Evolutionary conservation across 2,329 filamentous ascomycete species (phyloP).

Genomic region (Pseudogymnoascus sp.): DNA sequence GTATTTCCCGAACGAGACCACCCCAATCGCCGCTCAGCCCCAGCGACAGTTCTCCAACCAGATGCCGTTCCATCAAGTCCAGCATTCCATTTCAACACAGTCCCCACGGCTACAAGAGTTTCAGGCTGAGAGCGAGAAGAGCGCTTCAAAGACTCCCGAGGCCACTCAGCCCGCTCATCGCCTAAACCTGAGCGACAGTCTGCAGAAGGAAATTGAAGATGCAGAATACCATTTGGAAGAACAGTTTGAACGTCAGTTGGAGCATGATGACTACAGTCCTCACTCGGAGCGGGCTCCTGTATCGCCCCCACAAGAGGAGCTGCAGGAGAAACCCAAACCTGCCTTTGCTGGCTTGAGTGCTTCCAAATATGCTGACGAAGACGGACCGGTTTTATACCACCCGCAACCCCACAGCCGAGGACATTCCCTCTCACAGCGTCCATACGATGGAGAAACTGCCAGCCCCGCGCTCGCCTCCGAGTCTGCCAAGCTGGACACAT

Average conservation of each 20-base stretch:
- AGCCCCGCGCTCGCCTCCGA: conserved; percentile 23
- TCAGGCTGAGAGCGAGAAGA: conserved; percentile 58
- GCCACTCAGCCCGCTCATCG: conserved; percentile 46
- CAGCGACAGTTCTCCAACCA: conserved; percentile 49
- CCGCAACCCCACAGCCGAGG: conserved; percentile 66
- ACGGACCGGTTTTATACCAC: conserved; percentile 56
- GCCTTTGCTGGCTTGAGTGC: conserved; percentile 18
- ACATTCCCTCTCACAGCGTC: conserved; percentile 61
- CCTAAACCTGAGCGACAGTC: conserved; percentile 66
- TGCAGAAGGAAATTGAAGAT: conserved; percentile 79
- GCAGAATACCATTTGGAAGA: conserved; percentile 79
- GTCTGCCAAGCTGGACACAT: conserved; percentile 38
- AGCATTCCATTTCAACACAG: conserved; percentile 32
- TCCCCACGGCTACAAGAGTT: conserved; percentile 62
- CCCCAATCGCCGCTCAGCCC: conserved; percentile 23
- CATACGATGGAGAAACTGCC: conserved; percentile 50
- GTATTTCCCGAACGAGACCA: conserved; percentile 22
- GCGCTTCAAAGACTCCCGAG: conserved; percentile 46
- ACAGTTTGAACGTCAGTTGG: conserved; percentile 67
- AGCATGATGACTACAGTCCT: conserved; percentile 69
- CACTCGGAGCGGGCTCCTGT: conserved; percentile 32
- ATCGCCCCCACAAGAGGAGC: conserved; percentile 14
- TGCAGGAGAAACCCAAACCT: conserved; percentile 15
- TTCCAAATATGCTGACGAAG: conserved; percentile 43
- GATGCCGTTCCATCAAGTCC: conserved; percentile 32